phyloP scores from a whole-genome alignment of 2,329 filamentous ascomycete species.

The Mariannaea sp. region DNA sequence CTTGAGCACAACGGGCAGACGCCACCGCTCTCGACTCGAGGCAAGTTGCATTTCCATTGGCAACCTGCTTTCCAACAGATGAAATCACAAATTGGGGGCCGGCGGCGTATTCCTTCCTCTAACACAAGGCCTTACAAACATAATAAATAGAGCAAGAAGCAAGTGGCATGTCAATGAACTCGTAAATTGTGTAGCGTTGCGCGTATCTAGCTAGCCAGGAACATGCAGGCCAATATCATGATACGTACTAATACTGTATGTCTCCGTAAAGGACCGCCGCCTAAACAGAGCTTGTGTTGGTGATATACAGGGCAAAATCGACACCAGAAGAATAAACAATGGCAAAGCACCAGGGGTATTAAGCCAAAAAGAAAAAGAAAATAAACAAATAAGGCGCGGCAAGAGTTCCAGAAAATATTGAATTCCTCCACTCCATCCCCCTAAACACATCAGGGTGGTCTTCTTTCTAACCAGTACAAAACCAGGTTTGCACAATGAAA shows the following conservation, averaged over 20 bases:
- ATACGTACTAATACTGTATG: not conserved
- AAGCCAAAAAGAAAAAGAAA: slow-evolving; percentile 10
- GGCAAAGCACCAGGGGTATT: slow-evolving; percentile 7
- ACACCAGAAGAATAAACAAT: slow-evolving; percentile 4
- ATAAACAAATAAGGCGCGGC: no score
- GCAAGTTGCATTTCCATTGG: no score
- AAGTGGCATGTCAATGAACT: slow-evolving; percentile 25
- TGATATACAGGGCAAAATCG: slow-evolving; percentile 23
- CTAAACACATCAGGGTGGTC: slow-evolving; percentile 9
- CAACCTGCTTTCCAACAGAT: no score
- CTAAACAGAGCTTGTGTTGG: slow-evolving; percentile 22
- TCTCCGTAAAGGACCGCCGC: slow-evolving; percentile 18
- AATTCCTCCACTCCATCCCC: slow-evolving; percentile 7
- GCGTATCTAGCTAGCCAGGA: slow-evolving; percentile 24
- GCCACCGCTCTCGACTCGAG: no score
- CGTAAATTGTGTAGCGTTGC: slow-evolving; percentile 24
- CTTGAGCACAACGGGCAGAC: no score
- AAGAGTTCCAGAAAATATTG: no score
- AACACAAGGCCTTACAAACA: no score
- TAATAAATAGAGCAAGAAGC: no score
- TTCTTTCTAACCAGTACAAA: slow-evolving; percentile 10
- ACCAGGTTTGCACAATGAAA: slow-evolving; percentile 8
- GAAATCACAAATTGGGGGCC: no score
- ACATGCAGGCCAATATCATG: slow-evolving; percentile 20
- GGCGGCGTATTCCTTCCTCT: no score